Percentiles rank a stretch among this genome's conserved stretches.
phyloP scores from a whole-genome alignment of 441 rosid genomes.

The Erodium chrysanthum region DNA sequence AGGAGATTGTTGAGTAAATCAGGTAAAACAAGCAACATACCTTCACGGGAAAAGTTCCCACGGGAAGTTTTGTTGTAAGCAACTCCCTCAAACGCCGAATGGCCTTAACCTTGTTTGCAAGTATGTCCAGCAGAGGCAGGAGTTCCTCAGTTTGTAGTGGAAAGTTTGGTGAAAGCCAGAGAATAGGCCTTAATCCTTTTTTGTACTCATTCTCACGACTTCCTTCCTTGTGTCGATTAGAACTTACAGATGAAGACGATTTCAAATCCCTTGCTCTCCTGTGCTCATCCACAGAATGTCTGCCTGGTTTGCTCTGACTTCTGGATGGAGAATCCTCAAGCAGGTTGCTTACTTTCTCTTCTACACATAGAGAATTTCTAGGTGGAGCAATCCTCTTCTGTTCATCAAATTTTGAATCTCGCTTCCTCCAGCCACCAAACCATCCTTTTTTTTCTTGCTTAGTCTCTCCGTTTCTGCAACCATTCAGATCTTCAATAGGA shows the following conservation, averaged over 20 bases:
- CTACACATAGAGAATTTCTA: slow-evolving; percentile 70
- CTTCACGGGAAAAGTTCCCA: slow-evolving; percentile 93
- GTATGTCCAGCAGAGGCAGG: slow-evolving; percentile 89
- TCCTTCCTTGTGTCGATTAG: slow-evolving; percentile 50
- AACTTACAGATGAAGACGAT: slow-evolving; percentile 33
- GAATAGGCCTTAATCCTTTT: slow-evolving; percentile 82
- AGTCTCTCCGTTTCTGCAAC: slow-evolving; percentile 36
- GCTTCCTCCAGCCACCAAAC: slow-evolving; percentile 92
- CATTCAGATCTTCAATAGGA: slow-evolving; percentile 45
- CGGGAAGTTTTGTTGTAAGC: slow-evolving; percentile 84
- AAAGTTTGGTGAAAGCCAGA: slow-evolving; percentile 80
- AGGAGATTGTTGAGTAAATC: slow-evolving; percentile 8
- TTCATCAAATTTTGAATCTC: slow-evolving; percentile 52
- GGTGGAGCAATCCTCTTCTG: slow-evolving; percentile 55
- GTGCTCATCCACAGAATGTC: slow-evolving; percentile 60
- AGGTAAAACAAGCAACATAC: slow-evolving; percentile 25
- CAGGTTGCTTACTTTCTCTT: slow-evolving; percentile 78
- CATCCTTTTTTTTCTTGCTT: slow-evolving; percentile 87
- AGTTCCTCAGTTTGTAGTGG: slow-evolving; percentile 86
- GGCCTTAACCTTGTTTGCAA: slow-evolving; percentile 94
- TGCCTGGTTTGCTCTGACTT: slow-evolving; percentile 61
- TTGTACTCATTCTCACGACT: slow-evolving; percentile 77
- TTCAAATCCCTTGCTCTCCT: slow-evolving; percentile 51
- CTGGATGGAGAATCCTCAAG: slow-evolving; percentile 55
- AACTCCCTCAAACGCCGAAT: slow-evolving; percentile 90